These are phyloP conservation scores for Xylaria sp. DNA, from an alignment of 2,329 filamentous ascomycete species.

Conservation along the genomic window DNA sequence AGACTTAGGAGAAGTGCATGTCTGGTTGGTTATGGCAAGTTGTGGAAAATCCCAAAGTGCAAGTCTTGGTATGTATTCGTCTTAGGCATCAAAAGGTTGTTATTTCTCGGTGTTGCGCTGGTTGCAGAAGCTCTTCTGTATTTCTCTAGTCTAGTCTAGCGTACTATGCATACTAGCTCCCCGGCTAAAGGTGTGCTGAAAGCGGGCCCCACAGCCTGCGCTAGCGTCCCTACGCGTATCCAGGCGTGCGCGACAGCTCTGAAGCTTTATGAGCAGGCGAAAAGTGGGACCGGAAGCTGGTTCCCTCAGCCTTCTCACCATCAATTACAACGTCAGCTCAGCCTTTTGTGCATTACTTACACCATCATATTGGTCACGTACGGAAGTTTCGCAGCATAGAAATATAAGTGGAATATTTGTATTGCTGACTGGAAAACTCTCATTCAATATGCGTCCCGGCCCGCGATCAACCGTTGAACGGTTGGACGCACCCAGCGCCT, in stretches of 20 bases:
- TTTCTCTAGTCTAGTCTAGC: neutral
- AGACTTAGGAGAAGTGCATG: slow-evolving; percentile 42
- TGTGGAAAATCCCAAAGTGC: slow-evolving; percentile 24
- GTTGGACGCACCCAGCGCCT: slow-evolving; percentile 93
- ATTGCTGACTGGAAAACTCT: neutral
- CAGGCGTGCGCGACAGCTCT: slow-evolving; percentile 25
- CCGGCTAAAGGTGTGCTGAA: neutral
- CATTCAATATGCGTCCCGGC: slow-evolving; percentile 57
- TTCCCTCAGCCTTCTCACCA: slow-evolving; percentile 24
- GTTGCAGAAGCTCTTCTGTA: slow-evolving; percentile 17
- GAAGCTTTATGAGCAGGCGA: slow-evolving; percentile 1
- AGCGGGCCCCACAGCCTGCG: slow-evolving; percentile 10
- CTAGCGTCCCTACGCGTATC: slow-evolving; percentile 28
- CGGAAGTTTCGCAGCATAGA: neutral
- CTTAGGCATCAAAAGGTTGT: slow-evolving; percentile 19
- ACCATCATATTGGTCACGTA: neutral
- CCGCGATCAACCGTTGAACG: slow-evolving; percentile 83
- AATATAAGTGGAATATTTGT: neutral
- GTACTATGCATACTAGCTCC: neutral
- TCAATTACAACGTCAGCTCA: slow-evolving; percentile 17
- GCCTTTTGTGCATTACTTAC: slow-evolving; percentile 15
- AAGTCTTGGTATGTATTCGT: slow-evolving; percentile 11
- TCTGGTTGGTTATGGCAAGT: slow-evolving; percentile 37
- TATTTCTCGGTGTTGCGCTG: slow-evolving; percentile 15
- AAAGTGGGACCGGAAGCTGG: slow-evolving; percentile 27